These are phyloP conservation scores for Truncatella angustata DNA, from an alignment of 2,329 filamentous ascomycete genomes.

Conservation along the genomic window DNA sequence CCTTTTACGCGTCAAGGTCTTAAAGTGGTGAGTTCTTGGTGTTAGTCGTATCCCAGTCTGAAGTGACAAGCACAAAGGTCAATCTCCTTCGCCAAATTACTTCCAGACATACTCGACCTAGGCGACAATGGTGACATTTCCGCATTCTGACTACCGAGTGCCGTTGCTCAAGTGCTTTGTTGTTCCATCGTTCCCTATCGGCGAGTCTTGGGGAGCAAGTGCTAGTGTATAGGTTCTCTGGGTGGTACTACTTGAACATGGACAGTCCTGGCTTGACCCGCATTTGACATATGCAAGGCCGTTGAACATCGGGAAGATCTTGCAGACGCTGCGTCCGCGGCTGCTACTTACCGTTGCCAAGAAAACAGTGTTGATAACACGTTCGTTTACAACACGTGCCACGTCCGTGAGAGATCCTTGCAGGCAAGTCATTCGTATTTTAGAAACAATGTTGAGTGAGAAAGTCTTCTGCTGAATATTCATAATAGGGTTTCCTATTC, in stretches of 20 bases:
- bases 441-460: too few species aligned
- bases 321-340: background rate
- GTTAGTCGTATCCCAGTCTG: too few species aligned
- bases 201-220: background rate
- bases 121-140: background rate
- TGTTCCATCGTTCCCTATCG: background rate
- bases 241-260: background rate
- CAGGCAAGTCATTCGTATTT: too few species aligned
- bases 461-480: too few species aligned
- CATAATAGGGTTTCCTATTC: too few species aligned
- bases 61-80: background rate
- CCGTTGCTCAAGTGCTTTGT: background rate
- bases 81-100: background rate
- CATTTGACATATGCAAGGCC: conserved; percentile 3
- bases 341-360: too few species aligned
- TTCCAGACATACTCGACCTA: background rate
- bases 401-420: too few species aligned
- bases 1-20: too few species aligned
- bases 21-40: too few species aligned
- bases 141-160: background rate
- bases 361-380: too few species aligned
- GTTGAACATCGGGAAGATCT: conserved; percentile 5
- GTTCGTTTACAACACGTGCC: too few species aligned
- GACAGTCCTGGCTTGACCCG: background rate
- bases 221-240: background rate